phyloP scores from a whole-genome alignment of 805 yeast genomes.

The Yarrowia porcina region DNA sequence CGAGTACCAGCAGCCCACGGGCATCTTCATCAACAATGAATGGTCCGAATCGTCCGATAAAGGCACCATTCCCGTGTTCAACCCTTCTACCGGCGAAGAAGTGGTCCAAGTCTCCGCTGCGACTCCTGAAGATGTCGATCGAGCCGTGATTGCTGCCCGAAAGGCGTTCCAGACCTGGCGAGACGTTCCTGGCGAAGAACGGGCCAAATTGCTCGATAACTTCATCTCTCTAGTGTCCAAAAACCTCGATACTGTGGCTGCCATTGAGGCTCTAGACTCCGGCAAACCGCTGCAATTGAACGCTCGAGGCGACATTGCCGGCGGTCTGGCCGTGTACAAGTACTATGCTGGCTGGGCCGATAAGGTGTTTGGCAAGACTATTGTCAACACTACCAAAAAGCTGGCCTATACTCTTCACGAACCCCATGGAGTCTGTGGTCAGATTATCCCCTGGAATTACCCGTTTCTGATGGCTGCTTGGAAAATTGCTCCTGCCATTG shows the following conservation, averaged over 20 bases:
- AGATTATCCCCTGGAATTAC: conserved; percentile 72
- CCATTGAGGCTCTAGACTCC: conserved; percentile 84
- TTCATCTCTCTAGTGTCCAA: conserved; percentile 77
- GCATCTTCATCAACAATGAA: conserved; percentile 84
- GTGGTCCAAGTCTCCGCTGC: conserved; percentile 70
- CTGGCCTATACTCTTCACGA: conserved; percentile 69
- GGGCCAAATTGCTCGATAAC: conserved; percentile 61
- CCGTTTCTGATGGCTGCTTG: conserved; percentile 71
- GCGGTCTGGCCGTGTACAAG: conserved; percentile 54
- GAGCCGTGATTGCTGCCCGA: conserved; percentile 79
- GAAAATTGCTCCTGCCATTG: conserved; percentile 82
- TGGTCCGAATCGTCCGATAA: conserved; percentile 59
- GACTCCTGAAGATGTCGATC: conserved; percentile 67
- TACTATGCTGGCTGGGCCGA: conserved; percentile 78
- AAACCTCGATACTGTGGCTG: conserved; percentile 68
- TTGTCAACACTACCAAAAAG: conserved; percentile 59
- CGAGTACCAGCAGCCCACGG: conserved; percentile 75
- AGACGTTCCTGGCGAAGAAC: conserved; percentile 57
- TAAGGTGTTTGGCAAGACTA: conserved; percentile 58
- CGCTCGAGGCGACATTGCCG: conserved; percentile 51
- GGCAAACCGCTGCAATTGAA: conserved; percentile 62
- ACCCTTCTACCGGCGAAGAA: conserved; percentile 48
- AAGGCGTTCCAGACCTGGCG: conserved; percentile 79
- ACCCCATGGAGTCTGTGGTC: conserved; percentile 65
- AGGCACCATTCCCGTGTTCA: conserved; percentile 45